Evolutionary conservation across 768 basidiomycete genomes (phyloP).

Genomic region (Phaeotremella skinneri): DNA sequence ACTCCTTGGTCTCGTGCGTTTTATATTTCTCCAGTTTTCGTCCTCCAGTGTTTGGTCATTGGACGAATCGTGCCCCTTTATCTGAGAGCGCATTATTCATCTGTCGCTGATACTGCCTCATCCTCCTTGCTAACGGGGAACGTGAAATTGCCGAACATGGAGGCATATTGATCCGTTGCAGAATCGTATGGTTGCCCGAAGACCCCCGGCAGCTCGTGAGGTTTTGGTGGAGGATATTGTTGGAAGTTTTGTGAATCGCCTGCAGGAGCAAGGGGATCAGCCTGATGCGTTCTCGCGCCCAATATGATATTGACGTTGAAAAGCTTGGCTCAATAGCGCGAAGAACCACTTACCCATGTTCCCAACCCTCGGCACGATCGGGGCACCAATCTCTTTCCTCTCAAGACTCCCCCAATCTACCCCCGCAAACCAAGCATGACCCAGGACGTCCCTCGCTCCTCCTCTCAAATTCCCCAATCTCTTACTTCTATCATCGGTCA

Average conservation of each 20-base stretch:
- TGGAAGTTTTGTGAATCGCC: conserved; percentile 52
- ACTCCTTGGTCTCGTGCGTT: too few species aligned
- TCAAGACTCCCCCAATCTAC: conserved; percentile 51
- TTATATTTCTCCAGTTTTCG: too few species aligned
- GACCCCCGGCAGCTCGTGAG: conserved; percentile 49
- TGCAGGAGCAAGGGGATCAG: conserved; percentile 5
- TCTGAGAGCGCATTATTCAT: background rate
- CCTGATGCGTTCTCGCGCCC: too few species aligned
- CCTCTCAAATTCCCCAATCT: conserved; percentile 90
- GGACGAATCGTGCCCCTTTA: too few species aligned
- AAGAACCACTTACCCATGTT: conserved; percentile 44
- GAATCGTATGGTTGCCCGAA: conserved; percentile 42
- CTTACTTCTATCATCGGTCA: conserved; percentile 87
- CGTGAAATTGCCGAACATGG: conserved; percentile 42
- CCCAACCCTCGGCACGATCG: conserved; percentile 49
- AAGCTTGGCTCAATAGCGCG: background rate
- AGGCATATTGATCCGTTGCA: conserved; percentile 39
- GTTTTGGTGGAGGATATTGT: conserved; percentile 48
- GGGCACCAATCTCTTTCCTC: conserved; percentile 49
- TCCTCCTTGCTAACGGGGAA: conserved; percentile 20
- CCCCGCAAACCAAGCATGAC: conserved; percentile 79
- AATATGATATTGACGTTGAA: background rate
- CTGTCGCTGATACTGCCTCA: background rate
- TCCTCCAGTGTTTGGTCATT: too few species aligned
- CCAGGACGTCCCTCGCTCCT: conserved; percentile 84